Conservation (phyloP, 164 flowering plant genomes). For the Nymphaea colorata region DNA sequence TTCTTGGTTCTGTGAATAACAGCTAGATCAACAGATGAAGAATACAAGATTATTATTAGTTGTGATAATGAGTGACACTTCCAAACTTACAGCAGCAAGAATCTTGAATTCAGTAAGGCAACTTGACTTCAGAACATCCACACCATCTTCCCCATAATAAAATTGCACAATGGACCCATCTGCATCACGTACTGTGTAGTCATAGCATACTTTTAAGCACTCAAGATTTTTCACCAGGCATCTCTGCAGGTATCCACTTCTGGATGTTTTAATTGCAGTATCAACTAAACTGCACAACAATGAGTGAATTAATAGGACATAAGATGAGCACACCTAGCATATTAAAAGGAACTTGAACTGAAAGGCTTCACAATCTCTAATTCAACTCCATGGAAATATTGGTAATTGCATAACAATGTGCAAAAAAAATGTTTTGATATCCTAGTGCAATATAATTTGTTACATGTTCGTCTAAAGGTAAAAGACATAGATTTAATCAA, state of each 20-base stretch:
- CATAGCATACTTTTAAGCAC: conserved; percentile 70
- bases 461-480: too few relatives aligned
- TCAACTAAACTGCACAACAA: conserved; percentile 66
- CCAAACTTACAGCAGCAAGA: conserved; percentile 39
- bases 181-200: conserved; percentile 88
- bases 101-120: conserved; percentile 55
- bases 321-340: not conserved
- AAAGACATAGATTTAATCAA: too few relatives aligned
- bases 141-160: conserved; percentile 92
- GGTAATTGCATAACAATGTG: too few relatives aligned
- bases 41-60: not conserved
- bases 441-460: too few relatives aligned
- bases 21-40: not conserved
- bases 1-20: conserved; percentile 45
- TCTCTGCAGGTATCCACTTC: conserved; percentile 97
- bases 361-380: too few relatives aligned
- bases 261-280: conserved; percentile 97
- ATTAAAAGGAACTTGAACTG: not conserved
- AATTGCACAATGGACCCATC: conserved; percentile 94
- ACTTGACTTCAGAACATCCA: conserved; percentile 73
- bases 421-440: too few relatives aligned
- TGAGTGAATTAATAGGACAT: not conserved
- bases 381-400: too few relatives aligned
- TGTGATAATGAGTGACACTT: not conserved
- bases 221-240: conserved; percentile 89